Conservation (phyloP, 768 basidiomycete genomes). For the Tulasnella calospora region DNA sequence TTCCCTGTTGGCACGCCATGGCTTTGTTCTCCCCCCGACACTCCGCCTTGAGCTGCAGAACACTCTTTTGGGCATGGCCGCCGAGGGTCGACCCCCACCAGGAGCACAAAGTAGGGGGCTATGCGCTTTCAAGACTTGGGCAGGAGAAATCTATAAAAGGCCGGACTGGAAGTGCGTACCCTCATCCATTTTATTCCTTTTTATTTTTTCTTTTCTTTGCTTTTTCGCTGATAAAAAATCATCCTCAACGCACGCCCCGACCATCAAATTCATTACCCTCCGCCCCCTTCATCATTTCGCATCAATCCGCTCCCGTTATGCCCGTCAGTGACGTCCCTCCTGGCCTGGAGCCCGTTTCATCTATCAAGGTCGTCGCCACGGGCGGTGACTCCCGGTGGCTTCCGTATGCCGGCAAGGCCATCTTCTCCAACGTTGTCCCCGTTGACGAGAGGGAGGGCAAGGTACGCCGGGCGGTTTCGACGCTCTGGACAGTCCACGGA, state of each 20-base stretch:
- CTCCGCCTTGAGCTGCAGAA: constrained; percentile 23
- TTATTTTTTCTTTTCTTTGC: not conserved
- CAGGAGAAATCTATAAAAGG: constrained; percentile 18
- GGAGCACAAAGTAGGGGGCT: constrained; percentile 17
- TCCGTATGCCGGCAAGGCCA: constrained; percentile 22
- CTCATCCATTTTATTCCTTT: not conserved
- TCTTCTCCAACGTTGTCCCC: constrained; percentile 22
- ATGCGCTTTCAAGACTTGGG: constrained; percentile 24
- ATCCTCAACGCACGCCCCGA: not conserved
- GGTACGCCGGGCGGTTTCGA: constrained; percentile 17
- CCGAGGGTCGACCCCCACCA: constrained; percentile 17
- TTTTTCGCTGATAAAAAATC: not conserved
- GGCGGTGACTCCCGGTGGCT: constrained; percentile 21
- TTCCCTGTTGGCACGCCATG: constrained; percentile 1
- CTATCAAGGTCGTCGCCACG: constrained; percentile 20
- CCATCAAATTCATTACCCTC: constrained; percentile 8
- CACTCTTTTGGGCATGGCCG: constrained; percentile 18
- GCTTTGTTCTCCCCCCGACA: constrained; percentile 23
- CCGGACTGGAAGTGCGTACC: constrained; percentile 16
- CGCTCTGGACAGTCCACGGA: not conserved
- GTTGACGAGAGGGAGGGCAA: constrained; percentile 23
- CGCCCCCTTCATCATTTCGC: not conserved
- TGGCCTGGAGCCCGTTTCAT: constrained; percentile 18
- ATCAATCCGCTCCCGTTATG: constrained; percentile 12
- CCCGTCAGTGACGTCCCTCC: constrained; percentile 24